A percentile compares a stretch with the other conserved stretches of the same genome.
Evolutionary conservation across 192 early-diverging fungal species (phyloP).

Genomic region (Backusella macrospora): DNA sequence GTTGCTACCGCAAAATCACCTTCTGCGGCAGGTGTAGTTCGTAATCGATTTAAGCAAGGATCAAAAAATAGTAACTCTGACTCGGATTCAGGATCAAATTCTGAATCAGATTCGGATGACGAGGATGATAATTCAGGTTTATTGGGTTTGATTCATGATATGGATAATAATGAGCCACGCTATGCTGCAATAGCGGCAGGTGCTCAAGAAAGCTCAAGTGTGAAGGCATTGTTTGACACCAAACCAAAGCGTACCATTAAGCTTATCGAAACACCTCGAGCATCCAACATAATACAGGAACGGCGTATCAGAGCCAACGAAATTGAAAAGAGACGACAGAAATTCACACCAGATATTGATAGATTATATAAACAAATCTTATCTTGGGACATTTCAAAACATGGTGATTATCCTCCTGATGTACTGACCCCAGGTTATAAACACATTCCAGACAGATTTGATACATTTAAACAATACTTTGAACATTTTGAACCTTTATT

Average conservation of each 20-base stretch:
- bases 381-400: constrained; percentile 58
- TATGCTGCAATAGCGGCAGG: background rate
- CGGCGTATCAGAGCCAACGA: constrained; percentile 27
- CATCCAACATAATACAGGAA: constrained; percentile 11
- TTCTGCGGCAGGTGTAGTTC: background rate
- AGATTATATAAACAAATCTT: constrained; percentile 62
- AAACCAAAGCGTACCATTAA: constrained; percentile 46
- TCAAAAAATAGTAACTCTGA: background rate
- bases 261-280: constrained; percentile 43
- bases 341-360: constrained; percentile 56
- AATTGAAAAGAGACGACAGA: constrained; percentile 47
- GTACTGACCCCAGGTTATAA: constrained; percentile 28
- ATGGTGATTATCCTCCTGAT: constrained; percentile 61
- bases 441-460: constrained; percentile 64
- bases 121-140: constrained; percentile 39
- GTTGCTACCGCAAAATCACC: constrained; percentile 28
- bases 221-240: constrained; percentile 38
- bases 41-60: background rate
- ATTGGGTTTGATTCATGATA: constrained; percentile 29
- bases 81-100: background rate
- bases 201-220: constrained; percentile 23
- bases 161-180: background rate
- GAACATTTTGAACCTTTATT: constrained; percentile 79
- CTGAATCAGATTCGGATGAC: constrained; percentile 33
- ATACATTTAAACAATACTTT: constrained; percentile 59